phyloP scores from a whole-genome alignment of 2,329 filamentous ascomycete species.

The Hypomyces perniciosus region DNA sequence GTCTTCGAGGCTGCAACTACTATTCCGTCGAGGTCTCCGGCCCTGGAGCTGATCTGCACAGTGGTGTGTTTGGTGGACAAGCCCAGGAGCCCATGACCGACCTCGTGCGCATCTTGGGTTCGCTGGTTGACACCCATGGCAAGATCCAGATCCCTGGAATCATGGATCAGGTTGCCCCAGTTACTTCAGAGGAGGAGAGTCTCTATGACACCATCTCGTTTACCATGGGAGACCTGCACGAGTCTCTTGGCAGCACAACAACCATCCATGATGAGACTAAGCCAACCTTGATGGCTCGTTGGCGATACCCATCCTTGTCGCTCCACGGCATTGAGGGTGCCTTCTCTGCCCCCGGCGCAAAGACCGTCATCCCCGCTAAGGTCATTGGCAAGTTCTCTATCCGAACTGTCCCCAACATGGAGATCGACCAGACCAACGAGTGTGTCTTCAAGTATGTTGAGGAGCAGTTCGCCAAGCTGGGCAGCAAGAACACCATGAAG shows the following conservation, averaged over 20 bases:
- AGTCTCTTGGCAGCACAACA: conserved; percentile 84
- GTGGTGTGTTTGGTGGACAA: conserved; percentile 92
- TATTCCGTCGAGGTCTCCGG: conserved; percentile 89
- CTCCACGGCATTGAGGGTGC: conserved; percentile 93
- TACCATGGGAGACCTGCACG: conserved; percentile 91
- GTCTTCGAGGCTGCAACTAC: conserved; percentile 95
- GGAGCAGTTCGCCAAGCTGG: conserved; percentile 76
- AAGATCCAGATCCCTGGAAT: conserved; percentile 94
- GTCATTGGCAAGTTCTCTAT: conserved; percentile 98
- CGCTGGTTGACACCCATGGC: conserved; percentile 81
- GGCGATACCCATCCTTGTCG: conserved; percentile 90
- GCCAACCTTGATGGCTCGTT: conserved; percentile 87
- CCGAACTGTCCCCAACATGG: conserved; percentile 95
- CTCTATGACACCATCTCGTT: conserved; percentile 91
- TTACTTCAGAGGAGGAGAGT: conserved; percentile 77
- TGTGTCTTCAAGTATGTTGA: conserved; percentile 79
- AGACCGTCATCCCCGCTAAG: conserved; percentile 98
- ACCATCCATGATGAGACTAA: conserved; percentile 87
- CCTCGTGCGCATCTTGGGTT: conserved; percentile 72
- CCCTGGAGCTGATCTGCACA: conserved; percentile 89
- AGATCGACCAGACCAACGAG: conserved; percentile 81
- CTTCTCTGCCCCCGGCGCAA: conserved; percentile 87
- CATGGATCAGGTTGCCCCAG: conserved; percentile 82
- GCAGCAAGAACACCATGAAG: conserved; percentile 86
- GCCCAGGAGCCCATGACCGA: conserved; percentile 99